Evolutionary conservation across 805 yeast genomes (phyloP), one percentile per base, ranked within the genome.

Genomic region (Naumovozyma dairenensis): DNA sequence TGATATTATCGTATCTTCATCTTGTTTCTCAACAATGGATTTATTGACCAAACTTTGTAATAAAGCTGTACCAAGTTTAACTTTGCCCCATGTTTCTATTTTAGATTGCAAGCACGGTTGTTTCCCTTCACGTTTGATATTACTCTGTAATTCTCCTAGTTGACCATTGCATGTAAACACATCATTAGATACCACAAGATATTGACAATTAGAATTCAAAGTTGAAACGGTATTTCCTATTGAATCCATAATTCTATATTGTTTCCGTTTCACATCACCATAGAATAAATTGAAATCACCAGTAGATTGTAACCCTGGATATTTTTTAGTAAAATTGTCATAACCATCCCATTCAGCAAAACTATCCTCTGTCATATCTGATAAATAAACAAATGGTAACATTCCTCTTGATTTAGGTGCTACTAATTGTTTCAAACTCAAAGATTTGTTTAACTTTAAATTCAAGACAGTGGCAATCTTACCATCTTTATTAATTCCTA

Each of bases 81-180:
- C 80, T 47, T 87, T 89, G 0, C 70, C 68, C 96, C 97, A 87
- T 5, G 83, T 80, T 17, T 73, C 64, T 20, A 67, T 63, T 35
- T 77, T 62, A 0, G 8, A 24, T 24, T 12, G 8, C 13, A 12
- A 24, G 26, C 13, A 56, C 50, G 13, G 55, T 40, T 14, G 27
- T n/a, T n/a, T n/a, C n/a, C n/a, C n/a, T n/a, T n/a, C n/a, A n/a
- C n/a, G n/a, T n/a, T n/a, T n/a, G n/a, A n/a, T n/a, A n/a, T n/a
- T n/a, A n/a, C 13, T 16, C 14, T 17, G 15, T 14, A 2, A 25
- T 16, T 7, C 32, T 21, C 12, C 33, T 22, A 15, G 36, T 19
- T 5, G n/a, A n/a, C n/a, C n/a, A 19, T 35, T 18, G 18, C 37
- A 16, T 33, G 39, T 34, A 46, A 40, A 56, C 13, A 51, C 35